Percentiles rank a stretch among this genome's conserved stretches.
Conservation (phyloP, 1,284 basidiomycete species). For the Taiwanofungus camphoratus region DNA sequence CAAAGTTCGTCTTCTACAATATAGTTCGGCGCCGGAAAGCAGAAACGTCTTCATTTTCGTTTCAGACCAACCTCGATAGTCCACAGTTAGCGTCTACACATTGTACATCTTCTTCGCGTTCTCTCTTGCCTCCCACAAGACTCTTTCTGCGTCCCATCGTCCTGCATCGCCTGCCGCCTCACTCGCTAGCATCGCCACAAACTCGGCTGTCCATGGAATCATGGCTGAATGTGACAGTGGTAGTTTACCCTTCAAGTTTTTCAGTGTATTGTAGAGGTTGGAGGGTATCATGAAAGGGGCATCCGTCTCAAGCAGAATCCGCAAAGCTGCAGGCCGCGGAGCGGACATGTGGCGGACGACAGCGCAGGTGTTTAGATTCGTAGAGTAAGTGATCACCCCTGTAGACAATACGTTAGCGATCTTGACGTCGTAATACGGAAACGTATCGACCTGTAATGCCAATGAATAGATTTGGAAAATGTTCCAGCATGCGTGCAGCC, state of each 20-base stretch:
- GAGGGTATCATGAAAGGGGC: slow-evolving; percentile 79
- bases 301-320: slow-evolving; percentile 76
- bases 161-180: slow-evolving; percentile 22
- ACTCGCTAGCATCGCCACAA: slow-evolving; percentile 49
- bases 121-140: slow-evolving; percentile 58
- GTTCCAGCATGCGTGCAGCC: slow-evolving; percentile 59
- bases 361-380: slow-evolving; percentile 60
- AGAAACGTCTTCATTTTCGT: too few relatives aligned
- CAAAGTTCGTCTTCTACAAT: too few relatives aligned
- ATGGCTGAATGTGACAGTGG: slow-evolving; percentile 73
- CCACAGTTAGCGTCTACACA: too few relatives aligned
- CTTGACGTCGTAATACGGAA: background rate
- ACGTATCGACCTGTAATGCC: slow-evolving; percentile 59
- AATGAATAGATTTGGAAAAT: slow-evolving; percentile 76
- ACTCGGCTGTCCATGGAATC: slow-evolving; percentile 80
- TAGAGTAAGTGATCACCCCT: slow-evolving; percentile 76
- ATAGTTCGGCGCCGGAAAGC: too few relatives aligned
- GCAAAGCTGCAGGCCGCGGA: slow-evolving; percentile 28
- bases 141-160: slow-evolving; percentile 47
- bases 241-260: slow-evolving; percentile 49
- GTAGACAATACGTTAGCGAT: slow-evolving; percentile 1
- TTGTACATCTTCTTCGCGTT: slow-evolving; percentile 64
- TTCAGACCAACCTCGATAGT: too few relatives aligned
- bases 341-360: slow-evolving; percentile 48
- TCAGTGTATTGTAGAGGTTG: slow-evolving; percentile 58